phyloP scores from a whole-genome alignment of 2,329 filamentous ascomycete genomes.

The Fusarium lateritium region DNA sequence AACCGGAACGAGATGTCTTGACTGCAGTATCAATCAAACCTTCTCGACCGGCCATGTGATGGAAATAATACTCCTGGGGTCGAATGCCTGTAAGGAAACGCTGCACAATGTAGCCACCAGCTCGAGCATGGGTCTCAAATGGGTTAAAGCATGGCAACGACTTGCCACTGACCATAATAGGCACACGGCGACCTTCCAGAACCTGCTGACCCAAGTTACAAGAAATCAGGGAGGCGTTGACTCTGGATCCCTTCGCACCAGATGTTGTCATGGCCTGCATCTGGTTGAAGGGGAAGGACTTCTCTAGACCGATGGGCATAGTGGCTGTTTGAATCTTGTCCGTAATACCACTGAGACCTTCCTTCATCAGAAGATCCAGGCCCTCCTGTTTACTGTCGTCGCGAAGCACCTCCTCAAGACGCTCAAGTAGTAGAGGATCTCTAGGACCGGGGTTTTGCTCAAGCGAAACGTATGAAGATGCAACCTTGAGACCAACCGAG shows the following conservation, averaged over 20 bases:
- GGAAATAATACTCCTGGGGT: conserved; percentile 98
- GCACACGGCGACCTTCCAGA: conserved; percentile 93
- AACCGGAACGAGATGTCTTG: conserved; percentile 97
- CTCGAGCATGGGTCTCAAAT: conserved; percentile 89
- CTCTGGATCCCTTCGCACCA: conserved; percentile 91
- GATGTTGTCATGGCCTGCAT: conserved; percentile 99
- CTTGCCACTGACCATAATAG: conserved; percentile 98
- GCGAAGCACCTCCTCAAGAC: conserved; percentile 90
- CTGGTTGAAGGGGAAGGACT: conserved; percentile 95
- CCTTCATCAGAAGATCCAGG: conserved; percentile 90
- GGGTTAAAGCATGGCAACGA: conserved; percentile 94
- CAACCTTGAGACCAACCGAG: conserved; percentile 81
- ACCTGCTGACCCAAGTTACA: conserved; percentile 98
- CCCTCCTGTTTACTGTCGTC: conserved; percentile 93
- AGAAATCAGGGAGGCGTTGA: conserved; percentile 98
- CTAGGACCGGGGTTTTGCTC: conserved; percentile 74
- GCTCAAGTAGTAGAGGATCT: conserved; percentile 79
- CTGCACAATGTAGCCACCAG: conserved; percentile 93
- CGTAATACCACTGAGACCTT: conserved; percentile 78
- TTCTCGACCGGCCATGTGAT: conserved; percentile 99
- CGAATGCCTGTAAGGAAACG: conserved; percentile 98
- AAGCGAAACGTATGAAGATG: conserved; percentile 89
- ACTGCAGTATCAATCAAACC: conserved; percentile 99
- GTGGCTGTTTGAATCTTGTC: conserved; percentile 83
- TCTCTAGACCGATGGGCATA: conserved; percentile 85